Evolutionary conservation across 768 basidiomycete genomes (phyloP).

Genomic region (Cystobasidium tubakii): DNA sequence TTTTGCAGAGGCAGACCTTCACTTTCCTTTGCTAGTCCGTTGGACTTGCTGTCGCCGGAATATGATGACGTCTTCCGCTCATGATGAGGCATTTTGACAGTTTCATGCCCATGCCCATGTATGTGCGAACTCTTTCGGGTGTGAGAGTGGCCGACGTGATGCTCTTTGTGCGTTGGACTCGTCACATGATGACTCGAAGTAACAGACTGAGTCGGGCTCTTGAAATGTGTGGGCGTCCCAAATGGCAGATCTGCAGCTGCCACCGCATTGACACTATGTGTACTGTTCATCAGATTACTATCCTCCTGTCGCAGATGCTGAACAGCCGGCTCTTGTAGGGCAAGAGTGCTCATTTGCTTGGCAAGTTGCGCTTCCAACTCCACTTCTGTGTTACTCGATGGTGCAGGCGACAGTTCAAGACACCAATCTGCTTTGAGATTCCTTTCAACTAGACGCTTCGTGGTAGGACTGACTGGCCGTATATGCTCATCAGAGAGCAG

Average conservation of each 20-base stretch:
- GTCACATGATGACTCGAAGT: neutral
- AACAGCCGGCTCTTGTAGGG: neutral
- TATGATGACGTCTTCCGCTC: neutral
- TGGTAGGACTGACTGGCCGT: constrained; percentile 77
- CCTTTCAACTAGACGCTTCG: constrained; percentile 81
- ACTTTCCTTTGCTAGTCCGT: neutral
- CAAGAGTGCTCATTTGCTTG: constrained; percentile 31
- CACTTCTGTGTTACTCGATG: constrained; percentile 1
- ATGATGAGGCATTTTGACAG: neutral
- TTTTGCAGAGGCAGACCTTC: neutral
- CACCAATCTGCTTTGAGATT: constrained; percentile 79
- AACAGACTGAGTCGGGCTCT: too few species aligned
- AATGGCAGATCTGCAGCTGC: constrained; percentile 20
- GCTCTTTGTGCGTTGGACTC: constrained; percentile 2
- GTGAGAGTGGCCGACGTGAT: constrained; percentile 5
- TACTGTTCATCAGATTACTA: constrained; percentile 7
- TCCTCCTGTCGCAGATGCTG: neutral
- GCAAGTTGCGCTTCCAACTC: constrained; percentile 22
- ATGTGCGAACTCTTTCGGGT: neutral
- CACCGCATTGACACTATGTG: constrained; percentile 19
- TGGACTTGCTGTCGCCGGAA: neutral
- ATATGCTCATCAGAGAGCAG: constrained; percentile 68
- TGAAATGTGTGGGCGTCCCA: neutral
- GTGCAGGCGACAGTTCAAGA: constrained; percentile 37
- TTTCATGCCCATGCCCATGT: neutral